Percentiles rank a stretch among this genome's conserved stretches.
phyloP scores from a whole-genome alignment of 2,329 filamentous ascomycete genomes.

The Bisporella sp. region DNA sequence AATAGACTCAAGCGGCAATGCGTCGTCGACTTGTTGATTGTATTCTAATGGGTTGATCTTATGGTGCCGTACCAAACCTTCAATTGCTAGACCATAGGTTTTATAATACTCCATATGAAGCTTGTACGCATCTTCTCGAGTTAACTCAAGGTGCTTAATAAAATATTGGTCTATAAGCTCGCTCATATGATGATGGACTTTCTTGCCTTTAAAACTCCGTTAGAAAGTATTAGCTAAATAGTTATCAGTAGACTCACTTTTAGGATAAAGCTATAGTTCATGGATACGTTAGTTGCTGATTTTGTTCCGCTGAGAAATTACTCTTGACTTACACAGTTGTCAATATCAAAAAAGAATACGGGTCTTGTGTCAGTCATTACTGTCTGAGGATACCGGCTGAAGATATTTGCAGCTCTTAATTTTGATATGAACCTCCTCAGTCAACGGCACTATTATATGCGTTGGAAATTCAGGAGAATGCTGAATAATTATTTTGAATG shows the following conservation, averaged over 20 bases:
- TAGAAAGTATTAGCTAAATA: not conserved
- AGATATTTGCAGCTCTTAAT: too few relatives aligned
- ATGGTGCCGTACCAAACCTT: conserved; percentile 89
- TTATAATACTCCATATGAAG: conserved; percentile 91
- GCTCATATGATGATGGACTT: conserved; percentile 85
- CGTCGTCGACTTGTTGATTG: conserved; percentile 91
- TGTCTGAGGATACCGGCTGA: not conserved
- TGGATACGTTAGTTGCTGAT: not conserved
- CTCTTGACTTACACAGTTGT: conserved; percentile 68
- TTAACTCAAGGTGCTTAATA: conserved; percentile 63
- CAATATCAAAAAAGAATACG: conserved; percentile 82
- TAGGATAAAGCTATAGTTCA: conserved; percentile 63
- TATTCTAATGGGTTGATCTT: conserved; percentile 93
- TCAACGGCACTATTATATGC: too few relatives aligned
- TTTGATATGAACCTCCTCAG: too few relatives aligned
- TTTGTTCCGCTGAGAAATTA: too few relatives aligned
- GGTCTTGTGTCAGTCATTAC: conserved; percentile 31
- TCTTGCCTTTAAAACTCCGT: conserved; percentile 46
- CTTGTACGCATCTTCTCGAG: conserved; percentile 69
- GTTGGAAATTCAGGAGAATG: too few relatives aligned
- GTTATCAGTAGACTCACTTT: conserved; percentile 44
- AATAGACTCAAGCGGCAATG: conserved; percentile 77
- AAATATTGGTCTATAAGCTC: conserved; percentile 58
- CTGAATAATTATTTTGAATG: too few relatives aligned
- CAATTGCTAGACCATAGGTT: conserved; percentile 94